Base-by-base conservation (phyloP, 495 filamentous ascomycete genomes). In the Aspergillus homomorphus region DNA sequence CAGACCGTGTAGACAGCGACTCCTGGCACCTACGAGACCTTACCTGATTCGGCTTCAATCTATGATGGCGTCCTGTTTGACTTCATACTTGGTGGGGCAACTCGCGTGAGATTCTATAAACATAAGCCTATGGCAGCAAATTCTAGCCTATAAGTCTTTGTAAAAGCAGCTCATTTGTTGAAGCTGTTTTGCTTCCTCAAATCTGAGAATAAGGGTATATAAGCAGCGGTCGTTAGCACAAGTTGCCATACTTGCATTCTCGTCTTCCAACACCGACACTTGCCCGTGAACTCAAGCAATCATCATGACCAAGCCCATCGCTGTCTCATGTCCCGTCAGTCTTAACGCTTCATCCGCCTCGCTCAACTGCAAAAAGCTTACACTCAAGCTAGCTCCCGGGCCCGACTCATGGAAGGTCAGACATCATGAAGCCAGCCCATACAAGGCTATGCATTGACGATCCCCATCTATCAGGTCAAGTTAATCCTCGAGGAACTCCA, bases 401-500 rank as follows among this genome's bases (percentile, higher is more conserved):
- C 45, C 45, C 18, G 22, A 46, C 18, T 3, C 45, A 6, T 46
- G 45, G 45, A 46, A 46, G 45, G 45, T 46, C 18, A 22, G 6
- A 16, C 4, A 20, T 7, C 19, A 18, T 8, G 0, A 3, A 20
- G 2, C 9, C 4, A 20, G 1, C 18, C 19, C 45, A 22, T 9
- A 12, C 1, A 46, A 7, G n/a, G 6, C 8, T 7, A 2, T 19
- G n/a, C 18, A 45, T 8, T 21, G 5, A 7, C 4, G 6, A 1
- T 7, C 45, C 45, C 20, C 22, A 19, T 1, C 14, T 19, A 9
- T 8, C 46, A 26, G 46, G 20, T 58, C n/a, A 14, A 52, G 15
- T 7, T 26, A 0, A 30, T 58, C 46, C 28, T 58, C 28, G 48
- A 58, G 14, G 56, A 58, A 51, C 20, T 52, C 12, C 44, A 46